Evolutionary conservation across 2,329 filamentous ascomycete species (phyloP).

Genomic region (Pseudocercospora musae): DNA sequence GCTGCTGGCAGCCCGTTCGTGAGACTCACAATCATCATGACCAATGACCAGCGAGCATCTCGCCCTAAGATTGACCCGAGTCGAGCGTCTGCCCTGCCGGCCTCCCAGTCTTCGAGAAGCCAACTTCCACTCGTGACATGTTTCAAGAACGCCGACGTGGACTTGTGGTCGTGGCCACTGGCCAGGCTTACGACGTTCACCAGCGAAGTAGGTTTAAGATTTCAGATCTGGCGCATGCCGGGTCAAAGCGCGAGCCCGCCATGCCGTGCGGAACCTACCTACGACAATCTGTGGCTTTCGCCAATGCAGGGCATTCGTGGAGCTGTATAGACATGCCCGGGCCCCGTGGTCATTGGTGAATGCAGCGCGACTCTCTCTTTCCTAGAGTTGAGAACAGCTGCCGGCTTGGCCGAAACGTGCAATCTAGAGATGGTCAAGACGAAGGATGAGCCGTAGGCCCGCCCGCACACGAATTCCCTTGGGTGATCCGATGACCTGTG

Average conservation of each 20-base stretch:
- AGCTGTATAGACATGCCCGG: not conserved
- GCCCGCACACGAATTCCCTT: no score
- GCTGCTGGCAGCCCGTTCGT: not conserved
- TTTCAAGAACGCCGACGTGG: not conserved
- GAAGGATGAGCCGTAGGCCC: not conserved
- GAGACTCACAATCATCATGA: not conserved
- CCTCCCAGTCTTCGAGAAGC: not conserved
- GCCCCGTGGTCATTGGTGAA: no score
- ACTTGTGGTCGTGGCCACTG: not conserved
- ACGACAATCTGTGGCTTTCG: not conserved
- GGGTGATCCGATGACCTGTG: not conserved
- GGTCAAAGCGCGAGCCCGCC: not conserved
- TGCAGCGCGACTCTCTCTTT: not conserved
- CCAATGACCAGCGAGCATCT: not conserved
- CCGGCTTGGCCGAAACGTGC: not conserved
- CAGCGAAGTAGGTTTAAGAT: constrained; percentile 2
- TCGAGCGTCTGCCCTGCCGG: not conserved
- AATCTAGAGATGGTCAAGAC: not conserved
- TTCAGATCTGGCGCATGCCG: constrained; percentile 7
- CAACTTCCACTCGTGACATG: not conserved
- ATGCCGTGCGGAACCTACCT: not conserved
- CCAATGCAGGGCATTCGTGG: constrained; percentile 1
- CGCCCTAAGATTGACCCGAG: not conserved
- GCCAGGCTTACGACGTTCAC: not conserved
- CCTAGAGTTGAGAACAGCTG: not conserved